A percentile compares a stretch with the other conserved stretches of the same genome.
These are phyloP conservation scores for Coelastrella sp. DNA, from an alignment of 139 green algal species.

Conservation along the genomic window DNA sequence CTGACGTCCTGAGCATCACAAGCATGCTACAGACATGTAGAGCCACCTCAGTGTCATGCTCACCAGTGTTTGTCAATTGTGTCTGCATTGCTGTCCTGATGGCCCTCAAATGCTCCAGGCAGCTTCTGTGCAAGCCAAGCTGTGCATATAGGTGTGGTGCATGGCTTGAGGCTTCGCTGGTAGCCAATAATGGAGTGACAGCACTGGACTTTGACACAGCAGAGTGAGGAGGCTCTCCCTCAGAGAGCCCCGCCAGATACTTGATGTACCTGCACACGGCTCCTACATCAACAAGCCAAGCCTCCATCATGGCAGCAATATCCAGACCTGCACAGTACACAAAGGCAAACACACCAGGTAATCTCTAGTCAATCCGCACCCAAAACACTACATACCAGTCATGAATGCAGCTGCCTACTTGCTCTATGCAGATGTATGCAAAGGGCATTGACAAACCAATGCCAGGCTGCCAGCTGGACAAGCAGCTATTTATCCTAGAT, in stretches of 20 bases:
- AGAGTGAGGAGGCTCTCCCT: too few relatives aligned
- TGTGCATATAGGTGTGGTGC: constrained; percentile 47
- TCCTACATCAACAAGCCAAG: constrained; percentile 23
- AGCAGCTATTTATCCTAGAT: not conserved
- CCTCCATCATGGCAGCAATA: constrained; percentile 40
- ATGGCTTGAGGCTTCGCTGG: constrained; percentile 34
- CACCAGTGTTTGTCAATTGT: not conserved
- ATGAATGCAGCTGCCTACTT: not conserved
- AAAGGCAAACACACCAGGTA: not conserved
- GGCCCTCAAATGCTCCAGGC: constrained; percentile 16
- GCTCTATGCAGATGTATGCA: too few relatives aligned
- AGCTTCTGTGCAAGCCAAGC: constrained; percentile 32
- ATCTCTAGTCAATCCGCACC: not conserved
- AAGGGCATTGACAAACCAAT: too few relatives aligned
- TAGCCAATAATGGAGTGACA: constrained; percentile 24
- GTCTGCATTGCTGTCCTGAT: not conserved
- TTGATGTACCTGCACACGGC: constrained; percentile 11
- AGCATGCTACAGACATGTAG: not conserved
- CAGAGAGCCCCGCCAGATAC: constrained; percentile 16
- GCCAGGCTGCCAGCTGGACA: too few relatives aligned
- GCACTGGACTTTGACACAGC: too few relatives aligned
- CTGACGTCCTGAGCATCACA: not conserved
- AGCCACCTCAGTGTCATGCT: not conserved
- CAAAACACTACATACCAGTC: not conserved
- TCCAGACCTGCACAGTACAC: constrained; percentile 9